A percentile compares a stretch with the other conserved stretches of the same genome.
Conservation (phyloP, 257 asterid species). For the Eustoma russellianum region DNA sequence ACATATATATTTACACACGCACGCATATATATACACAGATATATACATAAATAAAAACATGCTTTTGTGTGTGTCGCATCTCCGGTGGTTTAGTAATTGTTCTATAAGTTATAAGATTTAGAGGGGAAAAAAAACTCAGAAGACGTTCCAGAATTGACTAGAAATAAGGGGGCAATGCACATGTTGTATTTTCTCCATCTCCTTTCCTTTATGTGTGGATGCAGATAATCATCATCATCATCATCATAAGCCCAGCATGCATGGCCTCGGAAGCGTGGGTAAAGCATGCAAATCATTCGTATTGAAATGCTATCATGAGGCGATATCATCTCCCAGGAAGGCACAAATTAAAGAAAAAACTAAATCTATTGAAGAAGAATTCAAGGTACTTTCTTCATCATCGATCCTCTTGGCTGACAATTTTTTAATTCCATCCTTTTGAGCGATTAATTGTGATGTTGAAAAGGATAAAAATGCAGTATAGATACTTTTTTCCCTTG, state of each 20-base stretch:
- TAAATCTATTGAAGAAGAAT: constrained; percentile 19
- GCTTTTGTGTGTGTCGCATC: too few species aligned
- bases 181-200: constrained; percentile 2
- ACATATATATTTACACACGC: too few species aligned
- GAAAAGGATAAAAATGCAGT: too few species aligned
- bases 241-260: constrained; percentile 26
- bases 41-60: too few species aligned
- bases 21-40: too few species aligned
- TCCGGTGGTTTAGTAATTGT: too few species aligned
- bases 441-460: too few species aligned
- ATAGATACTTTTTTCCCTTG: too few species aligned
- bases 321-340: constrained; percentile 13
- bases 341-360: constrained; percentile 15
- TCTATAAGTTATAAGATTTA: too few species aligned
- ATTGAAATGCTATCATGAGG: constrained; percentile 33
- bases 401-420: too few species aligned
- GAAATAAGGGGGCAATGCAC: background rate
- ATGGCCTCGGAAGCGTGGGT: constrained; percentile 36
- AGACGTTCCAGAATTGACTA: background rate
- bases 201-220: constrained; percentile 22
- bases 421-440: too few species aligned
- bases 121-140: too few species aligned
- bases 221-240: constrained; percentile 37
- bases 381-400: constrained; percentile 15
- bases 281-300: constrained; percentile 47